Evolutionary conservation across 1,284 basidiomycete genomes (phyloP).

Genomic region (Bondarzewia mesenterica): DNA sequence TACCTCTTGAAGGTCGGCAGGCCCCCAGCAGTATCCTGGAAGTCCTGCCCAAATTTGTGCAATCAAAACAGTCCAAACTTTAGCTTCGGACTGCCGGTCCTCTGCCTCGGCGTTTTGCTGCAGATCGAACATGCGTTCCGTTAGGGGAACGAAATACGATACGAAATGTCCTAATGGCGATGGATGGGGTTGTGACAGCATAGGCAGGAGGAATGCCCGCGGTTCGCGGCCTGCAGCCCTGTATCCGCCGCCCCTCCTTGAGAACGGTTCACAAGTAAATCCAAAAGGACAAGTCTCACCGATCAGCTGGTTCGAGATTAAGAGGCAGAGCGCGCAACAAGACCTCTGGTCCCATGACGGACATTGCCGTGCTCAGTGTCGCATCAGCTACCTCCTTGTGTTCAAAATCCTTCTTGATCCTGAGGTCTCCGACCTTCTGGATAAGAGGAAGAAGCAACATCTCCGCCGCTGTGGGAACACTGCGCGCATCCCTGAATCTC

Average conservation of each 20-base stretch:
- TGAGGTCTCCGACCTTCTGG: constrained; percentile 65
- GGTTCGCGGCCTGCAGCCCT: constrained; percentile 60
- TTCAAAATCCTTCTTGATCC: constrained; percentile 81
- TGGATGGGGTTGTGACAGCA: constrained; percentile 79
- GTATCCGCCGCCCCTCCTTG: background rate
- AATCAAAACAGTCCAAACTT: constrained; percentile 90
- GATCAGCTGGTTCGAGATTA: constrained; percentile 74
- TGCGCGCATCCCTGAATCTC: constrained; percentile 28
- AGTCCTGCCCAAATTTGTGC: constrained; percentile 93
- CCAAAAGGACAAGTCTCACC: constrained; percentile 37
- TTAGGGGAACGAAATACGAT: constrained; percentile 87
- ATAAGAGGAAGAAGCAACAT: constrained; percentile 70
- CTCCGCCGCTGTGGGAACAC: constrained; percentile 58
- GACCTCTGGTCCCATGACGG: constrained; percentile 79
- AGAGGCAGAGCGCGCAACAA: constrained; percentile 77
- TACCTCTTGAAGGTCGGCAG: constrained; percentile 51
- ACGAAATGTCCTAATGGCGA: constrained; percentile 82
- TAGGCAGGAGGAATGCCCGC: constrained; percentile 87
- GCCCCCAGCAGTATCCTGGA: constrained; percentile 71
- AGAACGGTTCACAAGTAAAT: background rate
- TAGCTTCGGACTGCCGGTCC: constrained; percentile 75
- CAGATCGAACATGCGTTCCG: constrained; percentile 87
- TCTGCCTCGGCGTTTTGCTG: constrained; percentile 71
- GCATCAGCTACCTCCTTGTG: constrained; percentile 85
- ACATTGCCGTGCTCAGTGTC: constrained; percentile 77